Percentiles rank a stretch among this genome's conserved stretches.
phyloP scores from a whole-genome alignment of 306 rosid genomes.

The Erythrophleum fordii region DNA sequence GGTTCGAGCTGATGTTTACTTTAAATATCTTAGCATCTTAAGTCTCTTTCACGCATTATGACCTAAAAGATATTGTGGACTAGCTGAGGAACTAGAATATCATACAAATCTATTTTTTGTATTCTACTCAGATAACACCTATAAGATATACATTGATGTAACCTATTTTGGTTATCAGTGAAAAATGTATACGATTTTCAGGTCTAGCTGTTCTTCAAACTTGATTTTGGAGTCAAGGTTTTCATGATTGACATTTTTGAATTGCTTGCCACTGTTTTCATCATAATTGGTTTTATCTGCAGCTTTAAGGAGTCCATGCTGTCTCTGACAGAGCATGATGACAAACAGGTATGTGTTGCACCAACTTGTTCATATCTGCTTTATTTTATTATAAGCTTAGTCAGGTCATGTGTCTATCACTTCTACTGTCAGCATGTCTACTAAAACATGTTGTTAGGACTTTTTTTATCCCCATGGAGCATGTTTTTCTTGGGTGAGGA shows the following conservation, averaged over 20 bases:
- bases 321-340: slow-evolving; percentile 94
- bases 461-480: not conserved
- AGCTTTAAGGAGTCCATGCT: slow-evolving; percentile 89
- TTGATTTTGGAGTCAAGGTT: slow-evolving; percentile 21
- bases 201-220: slow-evolving; percentile 2
- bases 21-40: slow-evolving; percentile 15
- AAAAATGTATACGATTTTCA: slow-evolving; percentile 12
- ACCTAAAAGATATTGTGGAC: slow-evolving; percentile 1
- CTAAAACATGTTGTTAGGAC: slow-evolving; percentile 14
- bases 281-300: slow-evolving; percentile 54
- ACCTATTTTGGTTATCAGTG: not conserved
- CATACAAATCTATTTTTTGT: not conserved
- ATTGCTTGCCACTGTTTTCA: not conserved
- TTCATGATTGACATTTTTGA: slow-evolving; percentile 26
- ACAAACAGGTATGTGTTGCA: slow-evolving; percentile 76
- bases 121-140: not conserved
- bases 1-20: not conserved
- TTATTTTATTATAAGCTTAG: slow-evolving; percentile 17
- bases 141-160: not conserved
- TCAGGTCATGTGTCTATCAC: slow-evolving; percentile 9
- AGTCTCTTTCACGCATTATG: slow-evolving; percentile 18
- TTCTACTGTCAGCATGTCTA: no score
- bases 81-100: not conserved
- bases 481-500: slow-evolving; percentile 31
- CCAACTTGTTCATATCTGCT: slow-evolving; percentile 5